Percentiles rank a stretch among this genome's conserved stretches.
These are phyloP conservation scores for Murraya koenigii DNA, from an alignment of 345 rosid species.

Conservation along the genomic window DNA sequence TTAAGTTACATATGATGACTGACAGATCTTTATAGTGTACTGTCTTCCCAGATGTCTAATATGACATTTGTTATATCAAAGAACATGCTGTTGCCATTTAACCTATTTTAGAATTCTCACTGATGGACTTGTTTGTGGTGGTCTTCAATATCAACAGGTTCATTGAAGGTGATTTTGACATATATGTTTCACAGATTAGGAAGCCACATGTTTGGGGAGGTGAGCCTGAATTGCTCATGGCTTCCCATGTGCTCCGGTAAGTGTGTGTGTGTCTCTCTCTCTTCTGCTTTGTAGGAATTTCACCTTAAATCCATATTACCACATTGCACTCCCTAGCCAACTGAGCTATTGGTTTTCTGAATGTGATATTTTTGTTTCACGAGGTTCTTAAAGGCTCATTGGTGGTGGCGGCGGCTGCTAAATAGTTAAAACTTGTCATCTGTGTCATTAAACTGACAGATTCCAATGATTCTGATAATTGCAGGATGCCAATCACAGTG, in stretches of 20 bases:
- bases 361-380: background rate
- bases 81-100: background rate
- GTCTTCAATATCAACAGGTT: slow-evolving; percentile 55
- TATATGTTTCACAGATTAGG: slow-evolving; percentile 69
- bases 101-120: background rate
- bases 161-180: slow-evolving; percentile 88
- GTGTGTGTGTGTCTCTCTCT: slow-evolving; percentile 33
- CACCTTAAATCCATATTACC: background rate
- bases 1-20: background rate
- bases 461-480: slow-evolving; percentile 12
- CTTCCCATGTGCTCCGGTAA: slow-evolving; percentile 91
- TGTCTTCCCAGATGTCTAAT: background rate
- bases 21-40: background rate
- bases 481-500: slow-evolving; percentile 90
- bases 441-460: background rate
- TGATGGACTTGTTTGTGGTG: slow-evolving; percentile 5
- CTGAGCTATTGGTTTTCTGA: background rate
- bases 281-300: background rate
- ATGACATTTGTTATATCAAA: background rate
- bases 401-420: too few species aligned
- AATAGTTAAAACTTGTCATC: background rate
- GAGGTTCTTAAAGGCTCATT: background rate
- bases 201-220: slow-evolving; percentile 98
- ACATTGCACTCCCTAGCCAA: background rate
- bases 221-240: slow-evolving; percentile 95